Base-by-base conservation (phyloP, 306 rosid genomes). In the Ziziphus jujuba region DNA sequence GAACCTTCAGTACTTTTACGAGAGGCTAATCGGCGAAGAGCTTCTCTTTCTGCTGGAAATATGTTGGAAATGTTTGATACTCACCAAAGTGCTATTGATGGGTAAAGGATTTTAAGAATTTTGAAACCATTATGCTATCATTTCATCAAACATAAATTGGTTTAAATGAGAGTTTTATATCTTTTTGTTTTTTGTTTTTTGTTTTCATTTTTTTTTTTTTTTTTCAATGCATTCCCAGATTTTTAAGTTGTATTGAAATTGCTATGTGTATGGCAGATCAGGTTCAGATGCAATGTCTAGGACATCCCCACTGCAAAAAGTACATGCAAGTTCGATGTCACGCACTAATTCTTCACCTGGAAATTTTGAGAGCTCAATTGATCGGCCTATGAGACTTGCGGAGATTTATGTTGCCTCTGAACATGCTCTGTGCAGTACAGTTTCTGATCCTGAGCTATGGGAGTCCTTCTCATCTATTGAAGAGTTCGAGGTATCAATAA, bases 381-480 rank as follows among this genome's bases (percentile, higher is more conserved):
- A 82, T 81, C 88, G 89, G 43, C 99, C 99, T 6, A 93, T 93
- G 99, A 90, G 97, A 81, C 92, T 93, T 88, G 96, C 99, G 33
- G 99, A 93, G 79, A 88, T 93, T 71, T 84, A 69, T 82, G 81
- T 90, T 82, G 96, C 99, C 65, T 84, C 97, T 44, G 97, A 90
- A 79, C 84, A 88, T 87, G 88, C 99, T 82, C 63, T 90, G 89
- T 85, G 82, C 75, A 65, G 73, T 47, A 88, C 97, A 56, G 77
- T 90, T 75, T 90, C 96, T 50, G 77, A 77, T 81, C 66, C 85
- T 31, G 84, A 72, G 66, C 74, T 93, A 47, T 72, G 77, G 90
- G 80, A 79, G 71, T 88, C 88, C 15, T 75, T 93, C 66, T 90
- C 99, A 25, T 81, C 97, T 53, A 66, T 84, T 25, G 92, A 88